Evolutionary conservation across 768 basidiomycete genomes (phyloP).

Genomic region (Suillus ampliporus): DNA sequence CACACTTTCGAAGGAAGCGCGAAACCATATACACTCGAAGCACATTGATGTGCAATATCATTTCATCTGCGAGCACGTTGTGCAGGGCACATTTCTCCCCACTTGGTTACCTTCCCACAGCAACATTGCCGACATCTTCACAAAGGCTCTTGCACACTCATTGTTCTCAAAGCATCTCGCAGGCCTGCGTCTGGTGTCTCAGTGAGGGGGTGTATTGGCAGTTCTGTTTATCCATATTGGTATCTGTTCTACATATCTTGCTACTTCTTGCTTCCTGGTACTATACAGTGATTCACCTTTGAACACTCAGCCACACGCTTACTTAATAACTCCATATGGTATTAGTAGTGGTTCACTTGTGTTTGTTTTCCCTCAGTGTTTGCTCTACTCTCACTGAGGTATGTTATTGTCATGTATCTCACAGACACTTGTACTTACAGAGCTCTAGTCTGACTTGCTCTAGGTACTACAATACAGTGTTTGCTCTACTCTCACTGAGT

Average conservation of each 20-base stretch:
- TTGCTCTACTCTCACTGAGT: too few species aligned
- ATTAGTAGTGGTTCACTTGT: too few species aligned
- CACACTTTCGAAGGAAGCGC: not conserved
- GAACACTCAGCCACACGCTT: not conserved
- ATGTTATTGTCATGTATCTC: too few species aligned
- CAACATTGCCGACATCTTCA: slow-evolving; percentile 7
- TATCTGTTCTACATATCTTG: too few species aligned
- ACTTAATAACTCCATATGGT: not conserved
- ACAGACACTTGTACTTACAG: too few species aligned
- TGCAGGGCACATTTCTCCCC: not conserved
- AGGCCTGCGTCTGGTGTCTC: not conserved
- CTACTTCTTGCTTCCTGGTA: not conserved
- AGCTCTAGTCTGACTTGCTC: too few species aligned
- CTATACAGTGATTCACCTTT: not conserved
- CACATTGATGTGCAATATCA: not conserved
- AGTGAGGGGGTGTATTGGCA: slow-evolving; percentile 9
- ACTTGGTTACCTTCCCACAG: not conserved
- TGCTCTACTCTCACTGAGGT: too few species aligned
- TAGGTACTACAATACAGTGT: too few species aligned
- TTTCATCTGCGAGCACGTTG: not conserved
- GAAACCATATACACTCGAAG: not conserved
- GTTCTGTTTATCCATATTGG: too few species aligned
- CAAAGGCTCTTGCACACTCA: slow-evolving; percentile 2
- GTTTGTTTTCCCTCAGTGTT: too few species aligned
- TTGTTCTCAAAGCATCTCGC: slow-evolving; percentile 20